Conservation (phyloP, 805 yeast genomes). For the Candida awuae region DNA sequence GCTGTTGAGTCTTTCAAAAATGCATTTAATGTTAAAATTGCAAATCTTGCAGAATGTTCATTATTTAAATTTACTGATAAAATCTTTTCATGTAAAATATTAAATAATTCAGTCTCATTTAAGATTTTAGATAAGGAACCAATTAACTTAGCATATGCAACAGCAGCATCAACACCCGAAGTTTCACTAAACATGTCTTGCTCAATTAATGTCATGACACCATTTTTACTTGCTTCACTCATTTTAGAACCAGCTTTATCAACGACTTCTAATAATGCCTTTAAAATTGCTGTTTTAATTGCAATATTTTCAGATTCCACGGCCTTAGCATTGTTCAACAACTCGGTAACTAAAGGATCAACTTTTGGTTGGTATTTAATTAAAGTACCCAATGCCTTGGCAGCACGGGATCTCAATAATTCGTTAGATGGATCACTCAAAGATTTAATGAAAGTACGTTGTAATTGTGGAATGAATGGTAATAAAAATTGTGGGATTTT, state of each 20-base stretch:
- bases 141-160: slow-evolving; percentile 69
- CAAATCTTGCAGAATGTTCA: slow-evolving; percentile 44
- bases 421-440: slow-evolving; percentile 72
- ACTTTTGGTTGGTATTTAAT: slow-evolving; percentile 88
- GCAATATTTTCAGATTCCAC: slow-evolving; percentile 45
- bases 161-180: slow-evolving; percentile 49
- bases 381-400: slow-evolving; percentile 79
- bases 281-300: slow-evolving; percentile 77
- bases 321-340: slow-evolving; percentile 65
- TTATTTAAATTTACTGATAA: slow-evolving; percentile 37
- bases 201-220: slow-evolving; percentile 67
- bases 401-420: slow-evolving; percentile 72
- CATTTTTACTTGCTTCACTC: slow-evolving; percentile 61
- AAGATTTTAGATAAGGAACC: slow-evolving; percentile 70
- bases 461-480: slow-evolving; percentile 96
- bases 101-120: slow-evolving; percentile 53
- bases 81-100: slow-evolving; percentile 52
- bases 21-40: slow-evolving; percentile 67
- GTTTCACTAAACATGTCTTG: slow-evolving; percentile 42
- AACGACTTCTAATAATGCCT: slow-evolving; percentile 78
- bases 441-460: slow-evolving; percentile 91
- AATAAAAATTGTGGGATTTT: slow-evolving; percentile 86
- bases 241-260: slow-evolving; percentile 69
- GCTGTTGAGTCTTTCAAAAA: slow-evolving; percentile 71
- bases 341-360: slow-evolving; percentile 83